Conservation (phyloP, 805 yeast species). For the Sugiyamaella valdiviana region DNA sequence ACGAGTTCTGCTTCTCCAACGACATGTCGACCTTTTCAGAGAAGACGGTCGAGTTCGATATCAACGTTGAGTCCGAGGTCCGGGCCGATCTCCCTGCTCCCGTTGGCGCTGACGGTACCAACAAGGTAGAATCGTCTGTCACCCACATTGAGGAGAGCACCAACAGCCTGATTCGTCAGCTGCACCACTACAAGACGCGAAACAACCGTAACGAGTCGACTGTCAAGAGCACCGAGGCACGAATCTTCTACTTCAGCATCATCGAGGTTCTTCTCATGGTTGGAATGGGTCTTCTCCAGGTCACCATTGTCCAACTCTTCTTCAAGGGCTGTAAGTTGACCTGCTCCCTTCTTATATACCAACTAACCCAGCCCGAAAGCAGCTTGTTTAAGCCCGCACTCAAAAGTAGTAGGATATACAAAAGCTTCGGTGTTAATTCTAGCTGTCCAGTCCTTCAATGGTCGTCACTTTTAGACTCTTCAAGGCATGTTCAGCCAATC, state of each 20-base stretch:
- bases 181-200: conserved; percentile 84
- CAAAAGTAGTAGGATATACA: background rate
- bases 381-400: conserved; percentile 26
- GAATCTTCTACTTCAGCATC: conserved; percentile 71
- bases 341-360: background rate
- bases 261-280: conserved; percentile 67
- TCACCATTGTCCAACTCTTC: conserved; percentile 74
- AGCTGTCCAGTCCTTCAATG: too few relatives aligned
- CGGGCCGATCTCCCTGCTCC: conserved; percentile 55
- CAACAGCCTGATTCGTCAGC: conserved; percentile 28
- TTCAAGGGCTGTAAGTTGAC: conserved; percentile 40
- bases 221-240: conserved; percentile 69
- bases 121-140: conserved; percentile 29
- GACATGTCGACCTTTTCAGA: conserved; percentile 77
- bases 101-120: conserved; percentile 26
- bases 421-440: background rate
- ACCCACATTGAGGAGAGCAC: conserved; percentile 25
- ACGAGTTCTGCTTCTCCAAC: conserved; percentile 79
- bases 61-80: conserved; percentile 42
- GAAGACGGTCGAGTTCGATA: conserved; percentile 79
- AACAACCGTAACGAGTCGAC: conserved; percentile 88
- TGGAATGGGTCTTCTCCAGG: conserved; percentile 70
- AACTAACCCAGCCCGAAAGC: conserved; percentile 25
- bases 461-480: too few relatives aligned
- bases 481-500: too few relatives aligned